phyloP scores from a whole-genome alignment of 176 grass and related monocot species.

The Phragmites australis region DNA sequence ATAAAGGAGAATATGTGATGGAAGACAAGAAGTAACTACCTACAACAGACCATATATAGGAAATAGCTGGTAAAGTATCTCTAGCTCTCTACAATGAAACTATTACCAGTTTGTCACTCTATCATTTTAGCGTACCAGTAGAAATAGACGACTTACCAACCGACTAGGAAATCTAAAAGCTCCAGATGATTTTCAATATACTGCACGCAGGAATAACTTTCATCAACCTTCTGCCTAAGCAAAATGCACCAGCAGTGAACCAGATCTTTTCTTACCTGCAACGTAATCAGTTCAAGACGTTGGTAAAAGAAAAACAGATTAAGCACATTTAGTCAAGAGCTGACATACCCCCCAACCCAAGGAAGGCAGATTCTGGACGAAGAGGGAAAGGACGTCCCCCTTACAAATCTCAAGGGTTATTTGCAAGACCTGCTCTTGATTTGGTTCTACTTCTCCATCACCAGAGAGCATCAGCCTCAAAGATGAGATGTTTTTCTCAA shows the following conservation, averaged over 20 bases:
- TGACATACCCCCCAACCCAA: slow-evolving; percentile 88
- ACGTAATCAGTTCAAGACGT: too few relatives aligned
- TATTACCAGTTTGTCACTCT: too few relatives aligned
- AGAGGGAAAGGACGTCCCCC: slow-evolving; percentile 75
- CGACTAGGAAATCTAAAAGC: slow-evolving; percentile 96
- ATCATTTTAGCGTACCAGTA: too few relatives aligned
- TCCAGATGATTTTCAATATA: slow-evolving; percentile 93
- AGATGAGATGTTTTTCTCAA: slow-evolving; percentile 74
- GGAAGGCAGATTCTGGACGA: slow-evolving; percentile 90
- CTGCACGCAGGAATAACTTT: slow-evolving; percentile 67
- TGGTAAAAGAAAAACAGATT: too few relatives aligned
- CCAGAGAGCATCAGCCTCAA: slow-evolving; percentile 79
- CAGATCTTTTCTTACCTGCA: slow-evolving; percentile 94
- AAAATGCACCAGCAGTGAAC: slow-evolving; percentile 90
- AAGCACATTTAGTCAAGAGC: too few relatives aligned
- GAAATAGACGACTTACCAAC: slow-evolving; percentile 65
- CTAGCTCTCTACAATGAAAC: too few relatives aligned
- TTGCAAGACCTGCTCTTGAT: slow-evolving; percentile 80
- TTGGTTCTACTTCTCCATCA: slow-evolving; percentile 92
- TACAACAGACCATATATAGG: too few relatives aligned
- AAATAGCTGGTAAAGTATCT: too few relatives aligned
- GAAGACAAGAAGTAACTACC: too few relatives aligned
- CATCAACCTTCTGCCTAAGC: slow-evolving; percentile 83
- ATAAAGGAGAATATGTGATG: too few relatives aligned
- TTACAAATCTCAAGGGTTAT: slow-evolving; percentile 93